phyloP scores from a whole-genome alignment of 2,329 filamentous ascomycete species.

The Curvularia sp. region DNA sequence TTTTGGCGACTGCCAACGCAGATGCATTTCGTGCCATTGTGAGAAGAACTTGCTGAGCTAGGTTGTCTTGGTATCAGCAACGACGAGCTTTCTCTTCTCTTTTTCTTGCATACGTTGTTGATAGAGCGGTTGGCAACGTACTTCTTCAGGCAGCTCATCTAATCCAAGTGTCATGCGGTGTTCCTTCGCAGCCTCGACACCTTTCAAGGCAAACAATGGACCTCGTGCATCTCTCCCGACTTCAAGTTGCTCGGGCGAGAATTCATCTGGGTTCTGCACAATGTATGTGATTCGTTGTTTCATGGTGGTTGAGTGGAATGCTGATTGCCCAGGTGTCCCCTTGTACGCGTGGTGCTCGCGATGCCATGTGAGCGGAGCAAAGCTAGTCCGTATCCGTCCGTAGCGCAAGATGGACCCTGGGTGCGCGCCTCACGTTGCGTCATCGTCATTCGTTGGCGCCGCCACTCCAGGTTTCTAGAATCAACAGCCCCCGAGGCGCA shows the following conservation, averaged over 20 bases:
- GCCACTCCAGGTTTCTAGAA: constrained; percentile 21
- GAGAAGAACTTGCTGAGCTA: constrained; percentile 68
- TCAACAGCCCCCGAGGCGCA: constrained; percentile 18
- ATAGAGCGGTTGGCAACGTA: constrained; percentile 37
- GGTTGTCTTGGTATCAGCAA: constrained; percentile 4
- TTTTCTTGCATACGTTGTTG: not conserved
- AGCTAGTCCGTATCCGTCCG: constrained; percentile 1
- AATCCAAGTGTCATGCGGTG: constrained; percentile 77
- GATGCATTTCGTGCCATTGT: constrained; percentile 73
- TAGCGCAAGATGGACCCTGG: constrained; percentile 1
- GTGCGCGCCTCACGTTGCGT: constrained; percentile 8
- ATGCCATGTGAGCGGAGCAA: not conserved
- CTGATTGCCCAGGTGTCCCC: not conserved
- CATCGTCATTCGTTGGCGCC: constrained; percentile 16
- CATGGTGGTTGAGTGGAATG: constrained; percentile 54
- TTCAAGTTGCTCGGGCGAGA: constrained; percentile 69
- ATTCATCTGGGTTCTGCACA: constrained; percentile 69
- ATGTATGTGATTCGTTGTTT: constrained; percentile 79
- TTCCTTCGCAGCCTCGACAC: constrained; percentile 74
- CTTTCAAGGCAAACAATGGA: constrained; percentile 62
- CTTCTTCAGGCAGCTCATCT: constrained; percentile 74
- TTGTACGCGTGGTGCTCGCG: constrained; percentile 13
- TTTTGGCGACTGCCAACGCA: constrained; percentile 75
- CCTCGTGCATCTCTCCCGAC: constrained; percentile 54
- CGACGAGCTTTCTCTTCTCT: too few species aligned